Percentiles rank a stretch among this genome's conserved stretches.
Evolutionary conservation across 768 basidiomycete species (phyloP).

Genomic region (Nevesoporus exiguus): DNA sequence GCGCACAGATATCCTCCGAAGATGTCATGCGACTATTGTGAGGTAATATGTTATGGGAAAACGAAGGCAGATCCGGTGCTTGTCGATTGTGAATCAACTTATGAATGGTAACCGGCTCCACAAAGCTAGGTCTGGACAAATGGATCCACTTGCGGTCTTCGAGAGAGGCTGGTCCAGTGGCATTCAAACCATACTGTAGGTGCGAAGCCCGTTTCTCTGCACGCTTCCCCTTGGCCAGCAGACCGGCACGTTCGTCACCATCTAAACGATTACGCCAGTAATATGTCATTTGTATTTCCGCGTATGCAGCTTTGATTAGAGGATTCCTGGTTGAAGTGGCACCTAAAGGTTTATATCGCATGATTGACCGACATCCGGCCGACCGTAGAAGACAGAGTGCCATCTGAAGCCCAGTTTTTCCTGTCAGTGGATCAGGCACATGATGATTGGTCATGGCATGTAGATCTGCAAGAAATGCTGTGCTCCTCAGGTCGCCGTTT

Average conservation of each 20-base stretch:
- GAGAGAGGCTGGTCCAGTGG: no score
- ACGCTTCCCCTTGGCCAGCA: no score
- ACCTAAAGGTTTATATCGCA: no score
- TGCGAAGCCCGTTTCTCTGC: no score
- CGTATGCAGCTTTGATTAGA: no score
- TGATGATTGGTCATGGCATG: background rate
- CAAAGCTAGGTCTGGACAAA: no score
- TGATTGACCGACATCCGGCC: background rate
- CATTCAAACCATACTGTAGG: no score
- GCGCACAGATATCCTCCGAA: background rate
- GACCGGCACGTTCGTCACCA: no score
- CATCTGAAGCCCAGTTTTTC: background rate
- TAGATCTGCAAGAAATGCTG: background rate
- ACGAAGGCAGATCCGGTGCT: background rate
- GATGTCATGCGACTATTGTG: background rate
- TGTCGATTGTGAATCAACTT: background rate
- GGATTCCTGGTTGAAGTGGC: no score
- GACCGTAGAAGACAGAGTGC: background rate
- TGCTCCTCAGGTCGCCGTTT: background rate
- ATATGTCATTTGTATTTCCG: no score
- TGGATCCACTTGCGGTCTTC: no score
- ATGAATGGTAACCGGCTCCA: background rate
- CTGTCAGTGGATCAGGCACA: background rate
- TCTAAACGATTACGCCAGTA: no score
- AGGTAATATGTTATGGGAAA: background rate